Base-by-base conservation (phyloP, 148 eudicot genomes). In the Mesembryanthemum crystallinum region DNA sequence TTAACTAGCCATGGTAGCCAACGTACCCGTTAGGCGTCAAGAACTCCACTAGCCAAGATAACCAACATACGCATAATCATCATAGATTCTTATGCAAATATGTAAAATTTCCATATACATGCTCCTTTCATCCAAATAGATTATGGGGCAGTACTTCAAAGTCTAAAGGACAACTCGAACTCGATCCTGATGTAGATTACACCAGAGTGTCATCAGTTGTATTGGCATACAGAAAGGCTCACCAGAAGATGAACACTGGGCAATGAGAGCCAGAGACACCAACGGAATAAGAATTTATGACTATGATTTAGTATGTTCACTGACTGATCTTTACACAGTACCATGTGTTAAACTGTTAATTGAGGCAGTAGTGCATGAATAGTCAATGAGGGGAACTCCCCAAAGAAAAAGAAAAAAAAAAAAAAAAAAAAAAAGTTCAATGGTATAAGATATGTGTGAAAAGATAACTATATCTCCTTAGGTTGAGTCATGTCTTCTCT, bases 401-500 rank as follows among this genome's bases (percentile, higher is more conserved):
- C 12, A 13, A 0, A 13, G 1, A 49, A 49, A 49, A 33, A 60
- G 59, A 62, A 23, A 45, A 39, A 14, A 33, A 0, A 25, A 54
- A 69, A 32, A 3, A 64, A 37, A 57, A 15, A 10, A 43, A 37
- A 29, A 64, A n/a, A 10, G 42, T 4, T 55, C 23, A 64, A 32
- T 52, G 73, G 73, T 76, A 76, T 70, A 61, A 45, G 66, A 47
- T 8, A 51, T 59, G 73, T 58, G 80, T 76, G 29, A 47, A 66
- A 58, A 42, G 58, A 57, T 55, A 24, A 35, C 12, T 66, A 35
- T 15, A 5, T 69, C 47, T 67, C 42, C 28, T 72, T 62, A 23
- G 52, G 49, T 67, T 43, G 20, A 64, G 13, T 29, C 69, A n/a
- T 27, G 73, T 49, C 24, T 45, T 59, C 14, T 33, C 23, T 25